Base-by-base conservation (phyloP, 1,284 basidiomycete species). In the Ganoderma sinense region DNA sequence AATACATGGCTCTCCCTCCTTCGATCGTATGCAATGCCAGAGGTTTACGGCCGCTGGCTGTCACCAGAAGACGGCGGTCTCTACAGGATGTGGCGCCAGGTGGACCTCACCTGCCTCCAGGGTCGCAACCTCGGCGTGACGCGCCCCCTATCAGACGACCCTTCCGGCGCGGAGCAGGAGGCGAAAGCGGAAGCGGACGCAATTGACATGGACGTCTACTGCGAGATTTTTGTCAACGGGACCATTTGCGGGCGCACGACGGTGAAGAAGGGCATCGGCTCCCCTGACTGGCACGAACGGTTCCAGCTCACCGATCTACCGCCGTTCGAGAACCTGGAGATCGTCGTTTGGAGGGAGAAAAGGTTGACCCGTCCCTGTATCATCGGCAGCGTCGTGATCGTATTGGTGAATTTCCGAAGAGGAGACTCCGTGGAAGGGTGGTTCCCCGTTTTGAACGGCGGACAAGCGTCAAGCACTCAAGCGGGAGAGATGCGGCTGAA, bases 81-180 rank as follows among this genome's bases (percentile, higher is more conserved):
- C 23, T 95, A 94, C 78, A 89, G 93, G 65, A 92, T 95, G 87
- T 95, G 93, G 93, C 86, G 94, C 65, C 91, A 94, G 77, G 86
- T 94, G 41, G 89, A 93, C 72, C 82, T 94, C 18, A 86, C 85
- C 33, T 84, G 94, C 64, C 83, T 90, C 43, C 90, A 92, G 80
- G 93, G 88, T 33, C 89, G 92, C 61, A 89, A 89, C 75, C 82
- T 94, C 53, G 91, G 90, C 58, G 84, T 74, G 14, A 64, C 77
- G 39, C 76, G 78, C 18, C 65, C 73, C 23, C 65, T 75, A 36
- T 66, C 66, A 56, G 80, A 80, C 36, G 75, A 74, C 63, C 63
- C 55, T 45, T 45, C 66, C 16, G 29, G 64, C 7, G 64, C 58
- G 56, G 74, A 74, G 53, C 63, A 68, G 39, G 71, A 68, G 16